A percentile compares a stretch with the other conserved stretches of the same genome.
Evolutionary conservation across 768 basidiomycete species (phyloP).

Genomic region (Rhodotorula kratochvilovae): DNA sequence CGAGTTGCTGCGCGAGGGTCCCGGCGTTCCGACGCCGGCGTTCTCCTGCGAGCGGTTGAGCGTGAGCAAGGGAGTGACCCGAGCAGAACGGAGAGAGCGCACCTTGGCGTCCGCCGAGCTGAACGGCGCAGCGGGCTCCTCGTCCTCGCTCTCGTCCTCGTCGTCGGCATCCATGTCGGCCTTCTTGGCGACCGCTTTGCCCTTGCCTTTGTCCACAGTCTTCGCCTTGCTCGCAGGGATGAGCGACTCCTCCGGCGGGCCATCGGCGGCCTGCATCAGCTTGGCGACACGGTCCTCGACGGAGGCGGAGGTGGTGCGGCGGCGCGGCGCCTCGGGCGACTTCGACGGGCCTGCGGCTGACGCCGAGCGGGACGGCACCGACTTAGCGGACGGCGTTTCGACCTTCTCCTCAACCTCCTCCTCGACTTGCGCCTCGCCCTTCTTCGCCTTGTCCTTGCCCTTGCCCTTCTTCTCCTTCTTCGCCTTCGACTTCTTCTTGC

Average conservation of each 20-base stretch:
- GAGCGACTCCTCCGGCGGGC: not conserved
- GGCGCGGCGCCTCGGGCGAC: not conserved
- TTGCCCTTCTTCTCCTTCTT: not conserved
- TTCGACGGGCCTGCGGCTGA: not conserved
- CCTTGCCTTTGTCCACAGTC: not conserved
- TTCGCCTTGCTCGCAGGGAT: not conserved
- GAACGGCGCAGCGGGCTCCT: not conserved
- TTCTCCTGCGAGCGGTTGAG: not conserved
- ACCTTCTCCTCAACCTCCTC: not conserved
- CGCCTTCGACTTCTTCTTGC: not conserved
- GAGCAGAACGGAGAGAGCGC: not conserved
- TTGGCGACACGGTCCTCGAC: not conserved
- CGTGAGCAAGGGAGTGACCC: not conserved
- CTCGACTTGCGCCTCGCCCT: not conserved
- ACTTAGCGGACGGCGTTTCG: too few species aligned
- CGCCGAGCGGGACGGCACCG: not conserved
- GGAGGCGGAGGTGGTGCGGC: not conserved
- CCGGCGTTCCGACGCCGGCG: not conserved
- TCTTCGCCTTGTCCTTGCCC: not conserved
- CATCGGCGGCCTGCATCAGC: not conserved
- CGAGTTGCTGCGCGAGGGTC: not conserved
- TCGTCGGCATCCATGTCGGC: not conserved
- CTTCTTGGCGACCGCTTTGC: not conserved
- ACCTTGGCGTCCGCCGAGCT: slow-evolving; percentile 6
- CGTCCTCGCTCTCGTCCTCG: not conserved